Evolutionary conservation across 2,329 filamentous ascomycete genomes (phyloP), one percentile per base, ranked within the genome.

Genomic region (Exophiala sideris): DNA sequence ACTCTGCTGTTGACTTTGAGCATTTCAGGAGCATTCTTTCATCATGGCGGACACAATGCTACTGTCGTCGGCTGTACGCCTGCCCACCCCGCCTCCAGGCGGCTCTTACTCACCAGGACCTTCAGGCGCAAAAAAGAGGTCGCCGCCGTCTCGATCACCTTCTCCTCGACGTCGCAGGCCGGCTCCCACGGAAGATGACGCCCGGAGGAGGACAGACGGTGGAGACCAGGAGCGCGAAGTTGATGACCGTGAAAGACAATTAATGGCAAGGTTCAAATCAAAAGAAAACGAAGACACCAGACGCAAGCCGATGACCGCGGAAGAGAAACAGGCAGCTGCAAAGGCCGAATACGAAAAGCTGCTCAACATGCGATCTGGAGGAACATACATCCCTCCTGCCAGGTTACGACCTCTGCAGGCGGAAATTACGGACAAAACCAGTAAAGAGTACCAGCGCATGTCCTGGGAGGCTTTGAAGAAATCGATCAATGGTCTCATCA

Each of bases 391-490:
- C 58, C 94, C 94, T 16, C 94, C 94, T 0, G 92, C 92, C 48
- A 83, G 90, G 64, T 78, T 99, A 67, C 85, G 91, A 64, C 92
- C 92, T 36, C 82, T 99, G 57, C 94, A 99, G 76, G 89, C 91
- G 49, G 91, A 96, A 73, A 96, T 99, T 71, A 96, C 91, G 58
- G 94, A 99, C 75, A 96, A 95, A 78, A 86, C 82, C 50, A 95
- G 87, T 72, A 95, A 96, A 73, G 94, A 97, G 74, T 97, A 96
- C 69, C 94, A 97, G 80, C 89, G 94, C 65, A 95, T 99, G 89
- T 91, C 91, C 7, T 99, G 94, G 94, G 94, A 99, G 73, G 92
- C 92, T 10, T 77, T 99, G 67, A 99, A 99, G 77, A 99, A 99
- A 78, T 94, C 89, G 45, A 96, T 99, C 74, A 97, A 99, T 69